These are phyloP conservation scores for Arthrinium phaeospermum DNA, from an alignment of 2,329 filamentous ascomycete genomes.

Conservation along the genomic window DNA sequence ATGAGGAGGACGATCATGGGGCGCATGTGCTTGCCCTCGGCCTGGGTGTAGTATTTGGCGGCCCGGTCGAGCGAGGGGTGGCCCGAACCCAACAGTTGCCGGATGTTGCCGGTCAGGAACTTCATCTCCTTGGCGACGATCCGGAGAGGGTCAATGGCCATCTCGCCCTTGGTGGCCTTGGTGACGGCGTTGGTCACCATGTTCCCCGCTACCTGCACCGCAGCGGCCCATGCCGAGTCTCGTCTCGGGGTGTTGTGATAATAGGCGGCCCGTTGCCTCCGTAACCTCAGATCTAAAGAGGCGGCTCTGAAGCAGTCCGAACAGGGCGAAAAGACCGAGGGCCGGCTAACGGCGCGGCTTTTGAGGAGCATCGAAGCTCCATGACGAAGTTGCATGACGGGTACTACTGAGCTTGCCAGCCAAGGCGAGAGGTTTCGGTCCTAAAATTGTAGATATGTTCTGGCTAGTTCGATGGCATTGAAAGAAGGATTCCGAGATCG, in stretches of 20 bases:
- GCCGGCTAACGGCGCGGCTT: slow-evolving; percentile 42
- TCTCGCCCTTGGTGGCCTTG: slow-evolving; percentile 63
- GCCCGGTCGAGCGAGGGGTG: slow-evolving; percentile 94
- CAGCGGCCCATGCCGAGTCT: slow-evolving; percentile 76
- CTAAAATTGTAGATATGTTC: not conserved
- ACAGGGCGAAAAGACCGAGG: slow-evolving; percentile 45
- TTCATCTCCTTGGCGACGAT: slow-evolving; percentile 97
- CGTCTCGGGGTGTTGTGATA: slow-evolving; percentile 53
- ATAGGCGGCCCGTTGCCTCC: slow-evolving; percentile 42
- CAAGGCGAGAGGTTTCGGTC: not conserved
- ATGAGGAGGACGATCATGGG: slow-evolving; percentile 95
- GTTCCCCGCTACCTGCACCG: slow-evolving; percentile 72
- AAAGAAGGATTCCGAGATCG: not conserved
- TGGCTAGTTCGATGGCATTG: not conserved
- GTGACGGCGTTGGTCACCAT: slow-evolving; percentile 72
- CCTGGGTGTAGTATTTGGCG: slow-evolving; percentile 97
- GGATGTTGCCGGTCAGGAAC: slow-evolving; percentile 91
- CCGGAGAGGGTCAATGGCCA: slow-evolving; percentile 77
- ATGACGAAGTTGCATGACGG: slow-evolving; percentile 59
- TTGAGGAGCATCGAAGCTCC: slow-evolving; percentile 57
- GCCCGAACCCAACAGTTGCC: slow-evolving; percentile 89
- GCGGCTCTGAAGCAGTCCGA: slow-evolving; percentile 44
- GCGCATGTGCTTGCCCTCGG: slow-evolving; percentile 95
- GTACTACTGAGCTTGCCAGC: slow-evolving; percentile 25
- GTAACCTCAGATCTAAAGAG: slow-evolving; percentile 41